These are phyloP conservation scores for Rhodomyrtus psidioides DNA, from an alignment of 441 rosid species.

Conservation along the genomic window DNA sequence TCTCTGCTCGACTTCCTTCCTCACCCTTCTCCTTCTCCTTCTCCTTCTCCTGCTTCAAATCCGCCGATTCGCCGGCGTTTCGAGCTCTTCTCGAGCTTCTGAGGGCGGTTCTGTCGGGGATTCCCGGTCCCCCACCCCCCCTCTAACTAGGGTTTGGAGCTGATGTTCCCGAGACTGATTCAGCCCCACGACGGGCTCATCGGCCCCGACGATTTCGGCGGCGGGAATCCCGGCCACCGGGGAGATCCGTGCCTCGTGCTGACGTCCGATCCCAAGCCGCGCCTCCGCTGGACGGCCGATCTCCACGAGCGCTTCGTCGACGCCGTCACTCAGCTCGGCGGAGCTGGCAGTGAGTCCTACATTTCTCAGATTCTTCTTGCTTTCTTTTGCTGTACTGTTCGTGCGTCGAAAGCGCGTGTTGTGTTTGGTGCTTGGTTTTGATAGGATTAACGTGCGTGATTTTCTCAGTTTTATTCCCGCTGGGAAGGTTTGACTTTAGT, in stretches of 20 bases:
- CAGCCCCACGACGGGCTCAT: slow-evolving; percentile 23
- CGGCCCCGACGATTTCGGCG: slow-evolving; percentile 16
- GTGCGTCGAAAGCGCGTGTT: not conserved
- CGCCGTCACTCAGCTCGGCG: slow-evolving; percentile 72
- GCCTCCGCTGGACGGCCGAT: slow-evolving; percentile 67
- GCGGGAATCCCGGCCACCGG: slow-evolving; percentile 15
- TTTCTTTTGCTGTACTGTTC: not conserved
- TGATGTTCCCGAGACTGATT: slow-evolving; percentile 30
- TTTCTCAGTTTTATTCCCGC: not conserved
- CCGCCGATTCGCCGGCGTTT: not conserved
- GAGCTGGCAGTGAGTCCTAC: slow-evolving; percentile 41
- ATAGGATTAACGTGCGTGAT: not conserved
- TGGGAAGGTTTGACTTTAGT: not conserved
- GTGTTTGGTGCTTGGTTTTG: not conserved
- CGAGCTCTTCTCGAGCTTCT: not conserved
- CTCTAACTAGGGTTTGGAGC: not conserved
- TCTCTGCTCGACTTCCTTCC: not conserved
- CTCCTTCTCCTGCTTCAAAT: not conserved
- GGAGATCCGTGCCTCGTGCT: slow-evolving; percentile 48
- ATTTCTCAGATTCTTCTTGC: not conserved
- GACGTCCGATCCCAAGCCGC: slow-evolving; percentile 68
- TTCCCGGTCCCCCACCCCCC: not conserved
- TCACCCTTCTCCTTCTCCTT: no score
- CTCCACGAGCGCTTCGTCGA: slow-evolving; percentile 70
- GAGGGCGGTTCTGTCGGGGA: not conserved